phyloP scores from a whole-genome alignment of 768 basidiomycete species.

The Kwoniella europaea region DNA sequence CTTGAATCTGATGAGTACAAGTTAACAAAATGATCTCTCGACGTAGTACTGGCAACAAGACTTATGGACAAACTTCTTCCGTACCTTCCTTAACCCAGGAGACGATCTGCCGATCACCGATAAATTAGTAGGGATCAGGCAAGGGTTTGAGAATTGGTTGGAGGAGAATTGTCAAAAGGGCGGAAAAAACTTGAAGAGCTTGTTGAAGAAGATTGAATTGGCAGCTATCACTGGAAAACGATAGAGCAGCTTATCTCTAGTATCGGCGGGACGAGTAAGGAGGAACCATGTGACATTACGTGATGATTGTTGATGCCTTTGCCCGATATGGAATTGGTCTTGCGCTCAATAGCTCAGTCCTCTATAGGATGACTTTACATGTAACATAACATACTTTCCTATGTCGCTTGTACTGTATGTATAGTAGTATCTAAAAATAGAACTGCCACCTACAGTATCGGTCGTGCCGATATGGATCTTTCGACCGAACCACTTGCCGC shows the following conservation, averaged over 20 bases:
- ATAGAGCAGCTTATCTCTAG: neutral
- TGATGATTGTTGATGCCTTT: neutral
- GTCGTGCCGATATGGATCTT: too few species aligned
- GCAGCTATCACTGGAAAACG: constrained; percentile 40
- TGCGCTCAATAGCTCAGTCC: neutral
- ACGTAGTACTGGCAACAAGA: constrained; percentile 89
- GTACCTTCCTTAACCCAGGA: constrained; percentile 81
- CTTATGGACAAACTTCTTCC: constrained; percentile 82
- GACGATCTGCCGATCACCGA: constrained; percentile 73
- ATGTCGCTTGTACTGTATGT: too few species aligned
- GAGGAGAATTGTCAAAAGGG: constrained; percentile 80
- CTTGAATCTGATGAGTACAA: too few species aligned
- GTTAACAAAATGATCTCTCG: neutral
- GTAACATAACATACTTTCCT: neutral
- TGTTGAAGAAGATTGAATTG: constrained; percentile 59
- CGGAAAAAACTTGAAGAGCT: constrained; percentile 58
- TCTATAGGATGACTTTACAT: neutral
- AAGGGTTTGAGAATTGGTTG: constrained; percentile 87
- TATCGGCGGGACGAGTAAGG: too few species aligned
- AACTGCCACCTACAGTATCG: too few species aligned
- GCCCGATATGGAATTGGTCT: neutral
- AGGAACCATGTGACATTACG: too few species aligned
- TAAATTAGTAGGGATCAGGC: constrained; percentile 69
- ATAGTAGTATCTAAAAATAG: too few species aligned
- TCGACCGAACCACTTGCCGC: too few species aligned